These are phyloP conservation scores for Mycena albidolilacea DNA, from an alignment of 768 basidiomycete genomes.

Conservation along the genomic window DNA sequence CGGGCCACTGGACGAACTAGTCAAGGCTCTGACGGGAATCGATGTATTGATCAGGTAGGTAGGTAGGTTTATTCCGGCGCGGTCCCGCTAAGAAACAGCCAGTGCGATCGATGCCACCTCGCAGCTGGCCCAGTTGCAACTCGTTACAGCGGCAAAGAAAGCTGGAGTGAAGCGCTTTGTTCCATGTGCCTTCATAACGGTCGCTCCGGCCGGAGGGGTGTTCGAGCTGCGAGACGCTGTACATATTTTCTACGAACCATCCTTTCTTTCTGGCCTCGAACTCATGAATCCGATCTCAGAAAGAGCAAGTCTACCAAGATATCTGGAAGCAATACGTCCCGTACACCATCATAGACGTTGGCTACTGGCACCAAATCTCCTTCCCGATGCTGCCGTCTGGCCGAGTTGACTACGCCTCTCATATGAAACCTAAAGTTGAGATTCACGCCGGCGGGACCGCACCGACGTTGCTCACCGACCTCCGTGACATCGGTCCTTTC, in stretches of 20 bases:
- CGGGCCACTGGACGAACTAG: slow-evolving; percentile 11
- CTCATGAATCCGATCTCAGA: slow-evolving; percentile 33
- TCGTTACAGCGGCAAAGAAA: slow-evolving; percentile 8
- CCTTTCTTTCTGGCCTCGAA: too few relatives aligned
- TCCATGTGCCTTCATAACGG: background rate
- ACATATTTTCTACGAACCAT: background rate
- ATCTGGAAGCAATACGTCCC: slow-evolving; percentile 42
- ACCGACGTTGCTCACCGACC: slow-evolving; percentile 42
- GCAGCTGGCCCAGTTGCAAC: slow-evolving; percentile 9
- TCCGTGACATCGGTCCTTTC: slow-evolving; percentile 46
- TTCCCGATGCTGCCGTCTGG: background rate
- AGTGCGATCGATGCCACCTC: background rate
- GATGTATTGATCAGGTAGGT: slow-evolving; percentile 12
- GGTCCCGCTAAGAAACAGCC: too few relatives aligned
- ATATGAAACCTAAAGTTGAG: slow-evolving; percentile 7
- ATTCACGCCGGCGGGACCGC: slow-evolving; percentile 42
- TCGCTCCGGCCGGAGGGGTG: background rate
- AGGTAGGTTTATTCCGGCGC: too few relatives aligned
- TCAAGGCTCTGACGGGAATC: background rate
- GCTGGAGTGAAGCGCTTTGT: slow-evolving; percentile 12
- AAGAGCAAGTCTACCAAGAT: slow-evolving; percentile 45
- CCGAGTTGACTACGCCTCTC: background rate
- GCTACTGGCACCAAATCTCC: slow-evolving; percentile 3
- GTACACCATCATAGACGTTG: slow-evolving; percentile 44
- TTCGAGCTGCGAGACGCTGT: background rate